Evolutionary conservation across 75 land plant species (phyloP), one percentile per base, ranked within the genome.

Genomic region (Azolla pinnata): DNA sequence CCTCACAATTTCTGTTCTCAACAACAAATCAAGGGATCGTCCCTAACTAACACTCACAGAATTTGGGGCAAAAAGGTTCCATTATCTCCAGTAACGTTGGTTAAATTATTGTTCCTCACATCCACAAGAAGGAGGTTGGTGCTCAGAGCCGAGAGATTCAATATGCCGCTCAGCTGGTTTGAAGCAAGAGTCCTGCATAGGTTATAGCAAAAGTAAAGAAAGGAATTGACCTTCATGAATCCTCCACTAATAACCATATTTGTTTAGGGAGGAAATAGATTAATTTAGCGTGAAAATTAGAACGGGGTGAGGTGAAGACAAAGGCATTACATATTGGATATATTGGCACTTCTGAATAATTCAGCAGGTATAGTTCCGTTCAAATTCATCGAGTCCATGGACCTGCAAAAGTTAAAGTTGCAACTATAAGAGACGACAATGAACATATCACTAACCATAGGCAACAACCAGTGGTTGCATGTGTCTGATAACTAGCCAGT

Each of bases 301-400:
- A 38, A 38, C 42, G 14, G 14, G 14, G 14, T 7, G 42, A 38
- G 14, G 14, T 7, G 42, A 38, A 7, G 18, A 52, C 25, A 52
- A 29, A 23, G 2, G 18, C 18, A 26, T 52, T 52, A 52, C 54
- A 52, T 29, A 52, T 23, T 52, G 18, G 54, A 52, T 10, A 52
- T 2, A 26, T 52, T 52, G 24, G 25, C 5, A 26, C 54, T 26
- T 3, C 25, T 24, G 54, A 52, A 52, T 3, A 52, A 9, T 4
- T 23, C 54, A 52, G 54, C 54, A 2, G 54, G 27, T 52, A 52
- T 25, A 14, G 24, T 52, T 2, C 54, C 54, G 14, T 4, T 2
- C 54, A 52, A 27, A 24, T 52, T 23, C 14, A 29, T 2, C 24
- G 54, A 52, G 14, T 52, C 54, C 29, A 52, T 23, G 3, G 54